These are phyloP conservation scores for Tothia fuscella DNA, from an alignment of 2,329 filamentous ascomycete genomes.

Conservation along the genomic window DNA sequence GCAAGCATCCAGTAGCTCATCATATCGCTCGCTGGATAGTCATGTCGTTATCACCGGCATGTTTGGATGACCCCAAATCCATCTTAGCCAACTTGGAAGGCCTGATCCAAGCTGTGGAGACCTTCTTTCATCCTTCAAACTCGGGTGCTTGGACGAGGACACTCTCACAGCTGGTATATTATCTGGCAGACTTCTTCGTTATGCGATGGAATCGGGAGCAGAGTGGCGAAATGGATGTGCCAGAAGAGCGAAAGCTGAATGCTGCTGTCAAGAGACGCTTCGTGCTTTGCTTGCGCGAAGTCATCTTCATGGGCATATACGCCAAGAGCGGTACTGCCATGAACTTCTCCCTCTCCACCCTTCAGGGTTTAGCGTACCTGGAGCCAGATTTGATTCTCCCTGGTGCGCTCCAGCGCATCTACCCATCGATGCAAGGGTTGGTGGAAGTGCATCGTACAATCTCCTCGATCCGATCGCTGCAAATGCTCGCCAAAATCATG, in stretches of 20 bases:
- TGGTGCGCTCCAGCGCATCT: conserved; percentile 88
- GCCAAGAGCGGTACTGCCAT: conserved; percentile 88
- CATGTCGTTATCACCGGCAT: conserved; percentile 80
- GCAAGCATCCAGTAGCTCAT: conserved; percentile 85
- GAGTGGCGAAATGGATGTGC: conserved; percentile 81
- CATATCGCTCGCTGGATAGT: conserved; percentile 88
- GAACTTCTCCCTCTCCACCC: conserved; percentile 78
- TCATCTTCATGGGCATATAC: conserved; percentile 97
- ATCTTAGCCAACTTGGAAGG: conserved; percentile 78
- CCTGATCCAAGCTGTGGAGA: conserved; percentile 88
- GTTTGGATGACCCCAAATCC: conserved; percentile 64
- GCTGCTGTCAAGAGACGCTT: conserved; percentile 77
- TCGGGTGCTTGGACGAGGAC: conserved; percentile 85
- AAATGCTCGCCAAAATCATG: conserved; percentile 86
- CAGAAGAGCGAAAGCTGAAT: conserved; percentile 65
- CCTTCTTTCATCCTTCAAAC: conserved; percentile 97
- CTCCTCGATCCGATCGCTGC: conserved; percentile 80
- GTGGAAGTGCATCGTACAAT: conserved; percentile 96
- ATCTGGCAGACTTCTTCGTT: conserved; percentile 90
- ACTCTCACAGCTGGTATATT: conserved; percentile 80
- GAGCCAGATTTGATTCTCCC: conserved; percentile 88
- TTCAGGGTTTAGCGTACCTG: conserved; percentile 80
- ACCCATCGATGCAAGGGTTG: conserved; percentile 88
- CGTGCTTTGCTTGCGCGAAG: conserved; percentile 77
- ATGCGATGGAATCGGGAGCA: conserved; percentile 95